Base-by-base conservation (phyloP, 768 basidiomycete species). In the Russula vinacea region DNA sequence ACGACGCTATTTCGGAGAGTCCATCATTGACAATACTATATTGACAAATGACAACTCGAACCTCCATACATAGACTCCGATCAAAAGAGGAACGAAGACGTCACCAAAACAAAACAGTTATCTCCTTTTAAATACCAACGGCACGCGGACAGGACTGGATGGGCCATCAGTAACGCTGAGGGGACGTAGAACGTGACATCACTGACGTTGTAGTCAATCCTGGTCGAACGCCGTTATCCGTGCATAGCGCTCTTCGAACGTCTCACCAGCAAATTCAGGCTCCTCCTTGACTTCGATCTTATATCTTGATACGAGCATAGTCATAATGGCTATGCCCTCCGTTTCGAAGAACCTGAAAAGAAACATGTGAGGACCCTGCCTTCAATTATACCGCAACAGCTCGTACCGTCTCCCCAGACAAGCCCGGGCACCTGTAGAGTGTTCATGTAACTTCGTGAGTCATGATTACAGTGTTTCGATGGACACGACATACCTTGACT, bases 281-380 rank as follows among this genome's bases (percentile, higher is more conserved):
- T 84, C 82, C 42, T 82, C 80, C 62, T 81, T 81, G 33, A 83
- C 64, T 45, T 77, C 75, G 54, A 83, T 76, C 58, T 76, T 79
- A 68, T 81, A 84, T 40, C 68, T 73, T 7, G 73, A 75, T 7
- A 83, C 70, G 26, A 84, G 67, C 73, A 80, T 76, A 7, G 79
- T 78, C 32, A 84, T 69, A 51, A 78, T 74, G 0, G 79, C 81
- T 45, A 81, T 73, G 32, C 75, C 79, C 67, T 82, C 80, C 0
- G 79, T 80, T 70, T 84, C 82, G 32, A 77, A 77, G 68, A 83
- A 83, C 67, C 80, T 81, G 55, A n/a, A 9, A 42, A 17, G 6
- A 26, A 49, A 39, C 8, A 1, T 16, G 14, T 65, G 24, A 62
- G 47, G 13, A 29, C 49, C 10, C 6, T 17, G 40, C 17, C 32